Base-by-base conservation (phyloP, 768 basidiomycete genomes). In the Paxillus ammoniavirescens region DNA sequence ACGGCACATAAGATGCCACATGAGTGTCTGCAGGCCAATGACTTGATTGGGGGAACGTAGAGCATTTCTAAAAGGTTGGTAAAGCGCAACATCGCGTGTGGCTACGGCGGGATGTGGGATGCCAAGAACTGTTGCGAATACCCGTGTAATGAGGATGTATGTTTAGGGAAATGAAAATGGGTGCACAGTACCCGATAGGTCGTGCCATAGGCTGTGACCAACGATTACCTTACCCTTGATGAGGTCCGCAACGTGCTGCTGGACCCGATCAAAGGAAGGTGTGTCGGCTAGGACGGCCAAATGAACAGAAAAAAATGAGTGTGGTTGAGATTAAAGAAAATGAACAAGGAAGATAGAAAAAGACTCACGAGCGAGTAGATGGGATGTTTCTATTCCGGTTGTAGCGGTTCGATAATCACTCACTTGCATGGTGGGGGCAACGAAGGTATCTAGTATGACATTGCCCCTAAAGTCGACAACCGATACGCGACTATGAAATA, bases 1-100 rank as follows among this genome's bases (percentile, higher is more conserved):
- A 61, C 90, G 79, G 52, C 82, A 79, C 89, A 93, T 89, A 35
- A 93, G 78, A 61, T 85, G 86, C 87, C 88, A 91, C 66, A 84
- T 82, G 14, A 93, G 75, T 5, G 91, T 93, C 62, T 83, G 86
- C 35, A 93, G 75, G 26, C 91, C 89, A 55, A 90, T 72, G 46
- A 83, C 68, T 59, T 87, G 84, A 63, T 86, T 82, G 6, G 82
- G 82, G 26, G 79, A 78, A 23, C 82, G 80, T 49, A 92, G 71
- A 2, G 87, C 81, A 52, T 83, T 86, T 62, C 87, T 80, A 64
- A 91, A 92, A 0, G 90, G 90, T 74, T 88, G 65, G 69, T 90
- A 93, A 31, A 93, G 71, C 4, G 84, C 90, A 49, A 91, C 88
- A 64, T 93, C 91, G 47, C 91, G 81, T 12, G 91, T 92, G 46